Percentiles rank a stretch among this genome's conserved stretches.
Evolutionary conservation across 2,329 filamentous ascomycete species (phyloP).

Genomic region (Gliomastix tumulicola): DNA sequence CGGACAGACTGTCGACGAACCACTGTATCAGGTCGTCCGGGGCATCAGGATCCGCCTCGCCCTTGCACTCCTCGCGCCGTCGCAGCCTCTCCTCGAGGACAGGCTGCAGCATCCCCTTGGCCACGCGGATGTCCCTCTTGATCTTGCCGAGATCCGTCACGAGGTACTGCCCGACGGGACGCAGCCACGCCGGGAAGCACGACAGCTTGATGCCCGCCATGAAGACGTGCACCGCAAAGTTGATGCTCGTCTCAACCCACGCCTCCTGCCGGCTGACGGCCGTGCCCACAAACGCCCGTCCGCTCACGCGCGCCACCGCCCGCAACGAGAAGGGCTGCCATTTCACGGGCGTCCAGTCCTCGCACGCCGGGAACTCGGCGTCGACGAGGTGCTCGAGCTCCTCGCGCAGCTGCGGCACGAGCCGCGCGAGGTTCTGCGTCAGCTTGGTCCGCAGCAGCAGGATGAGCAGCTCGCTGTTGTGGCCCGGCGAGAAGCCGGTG

Average conservation of each 20-base stretch:
- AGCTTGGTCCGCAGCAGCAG: conserved; percentile 3
- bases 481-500: no score
- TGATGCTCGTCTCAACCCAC: conserved; percentile 46
- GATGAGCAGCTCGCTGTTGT: conserved; percentile 4
- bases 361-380: conserved; percentile 40
- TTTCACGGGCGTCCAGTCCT: conserved; percentile 48
- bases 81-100: conserved; percentile 37
- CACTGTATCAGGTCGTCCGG: conserved; percentile 39
- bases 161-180: conserved; percentile 36
- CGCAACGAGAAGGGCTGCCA: conserved; percentile 45
- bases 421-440: conserved; percentile 20
- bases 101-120: conserved; percentile 34
- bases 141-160: conserved; percentile 40
- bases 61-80: no score
- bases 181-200: conserved; percentile 42
- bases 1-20: conserved; percentile 31
- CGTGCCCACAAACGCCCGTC: conserved; percentile 44
- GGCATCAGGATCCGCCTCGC: no score
- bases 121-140: conserved; percentile 30
- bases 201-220: conserved; percentile 41
- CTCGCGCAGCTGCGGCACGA: conserved; percentile 36
- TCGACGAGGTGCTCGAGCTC: conserved; percentile 38
- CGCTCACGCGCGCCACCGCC: conserved; percentile 44
- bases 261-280: conserved; percentile 41
- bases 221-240: conserved; percentile 43